Evolutionary conservation across 23 red algal genomes (phyloP), one percentile per base, ranked within the genome.

Genomic region (Gracilaria caudata): DNA sequence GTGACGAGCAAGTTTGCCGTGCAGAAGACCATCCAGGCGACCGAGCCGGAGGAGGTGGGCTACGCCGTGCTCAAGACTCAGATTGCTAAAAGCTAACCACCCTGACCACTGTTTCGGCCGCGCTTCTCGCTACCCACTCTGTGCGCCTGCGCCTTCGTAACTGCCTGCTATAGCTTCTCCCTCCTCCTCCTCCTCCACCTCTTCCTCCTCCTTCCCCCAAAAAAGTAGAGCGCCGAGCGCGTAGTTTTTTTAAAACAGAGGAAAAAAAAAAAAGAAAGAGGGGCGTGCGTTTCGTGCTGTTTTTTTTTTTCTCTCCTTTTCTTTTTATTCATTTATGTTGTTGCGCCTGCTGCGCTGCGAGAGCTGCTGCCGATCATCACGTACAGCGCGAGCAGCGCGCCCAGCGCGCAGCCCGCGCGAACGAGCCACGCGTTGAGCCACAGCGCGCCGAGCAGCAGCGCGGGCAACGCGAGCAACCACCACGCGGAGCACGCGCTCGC

Each of bases 21-120:
- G 20, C 89, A 92, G 49, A 81, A 84, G 64, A 40, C 43, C 34
- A 73, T 92, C 26, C 89, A 92, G 79, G 47, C 89, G 14, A 83
- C 77, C 0, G 89, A 92, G 17, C 14, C 66, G 45, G 68, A 77
- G 7, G 89, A 92, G 43, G 24, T 92, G 0, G 61, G 51, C 26
- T 92, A 92, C 80, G 4, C 24, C 14, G 41, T 20, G 7, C 36
- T 92, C 79, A 92, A 92, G 71, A 51, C 29, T 26, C 26, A 51
- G 30, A 45, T 92, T 36, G 66, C 64, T 68, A 92, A 92, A 92
- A 82, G 33, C 49, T 53, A 16, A 1, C 49, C n/a, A n/a, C n/a
- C n/a, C n/a, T n/a, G n/a, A n/a, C n/a, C n/a, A n/a, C n/a, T n/a
- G n/a, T n/a, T n/a, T n/a, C n/a, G n/a, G n/a, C n/a, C n/a, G n/a